phyloP scores from a whole-genome alignment of 768 basidiomycete species.

The Kwoniella sp. region DNA sequence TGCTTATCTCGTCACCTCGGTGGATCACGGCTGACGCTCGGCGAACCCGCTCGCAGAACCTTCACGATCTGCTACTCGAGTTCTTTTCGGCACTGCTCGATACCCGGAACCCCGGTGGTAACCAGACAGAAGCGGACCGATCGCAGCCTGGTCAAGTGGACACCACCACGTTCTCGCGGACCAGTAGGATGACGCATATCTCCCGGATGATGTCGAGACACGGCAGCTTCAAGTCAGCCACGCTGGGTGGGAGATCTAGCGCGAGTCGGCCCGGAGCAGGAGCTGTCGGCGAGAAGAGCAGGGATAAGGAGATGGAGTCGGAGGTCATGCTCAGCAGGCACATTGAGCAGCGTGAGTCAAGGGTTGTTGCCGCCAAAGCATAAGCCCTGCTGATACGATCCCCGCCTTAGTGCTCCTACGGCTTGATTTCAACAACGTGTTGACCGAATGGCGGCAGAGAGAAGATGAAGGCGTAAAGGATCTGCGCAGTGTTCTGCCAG shows the following conservation, averaged over 20 bases:
- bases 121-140: no score
- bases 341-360: constrained; percentile 60
- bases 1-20: not conserved
- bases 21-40: not conserved
- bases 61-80: constrained; percentile 63
- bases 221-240: constrained; percentile 8
- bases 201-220: constrained; percentile 28
- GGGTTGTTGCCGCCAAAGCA: no score
- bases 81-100: constrained; percentile 79
- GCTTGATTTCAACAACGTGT: constrained; percentile 66
- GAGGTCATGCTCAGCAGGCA: constrained; percentile 70
- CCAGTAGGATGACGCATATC: constrained; percentile 16
- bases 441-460: constrained; percentile 23
- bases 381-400: not conserved
- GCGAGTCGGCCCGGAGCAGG: no score
- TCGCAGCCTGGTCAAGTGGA: no score
- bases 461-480: constrained; percentile 18
- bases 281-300: constrained; percentile 55
- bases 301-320: constrained; percentile 53
- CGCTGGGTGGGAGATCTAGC: constrained; percentile 49
- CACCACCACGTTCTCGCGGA: constrained; percentile 42
- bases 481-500: constrained; percentile 19
- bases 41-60: constrained; percentile 54
- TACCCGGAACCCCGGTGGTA: constrained; percentile 62
- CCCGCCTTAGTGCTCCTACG: constrained; percentile 59